A percentile compares a stretch with the other conserved stretches of the same genome.
phyloP scores from a whole-genome alignment of 1,139 yeast genomes.

The Blastobotrys apis region DNA sequence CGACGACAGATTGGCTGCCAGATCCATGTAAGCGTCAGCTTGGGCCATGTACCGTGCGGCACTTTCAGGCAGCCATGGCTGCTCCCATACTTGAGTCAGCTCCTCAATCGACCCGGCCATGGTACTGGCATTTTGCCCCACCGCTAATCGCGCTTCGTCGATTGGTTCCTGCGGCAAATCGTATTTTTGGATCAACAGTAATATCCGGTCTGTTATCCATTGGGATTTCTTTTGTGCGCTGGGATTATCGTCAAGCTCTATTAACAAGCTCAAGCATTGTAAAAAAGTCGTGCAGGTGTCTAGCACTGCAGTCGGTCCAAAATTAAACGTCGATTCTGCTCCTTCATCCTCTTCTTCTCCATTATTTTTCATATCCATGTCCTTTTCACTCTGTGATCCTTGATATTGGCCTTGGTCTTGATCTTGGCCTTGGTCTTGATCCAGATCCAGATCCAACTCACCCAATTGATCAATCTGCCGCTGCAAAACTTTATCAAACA shows the following conservation, averaged over 20 bases:
- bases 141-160: constrained; percentile 21
- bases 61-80: constrained; percentile 20
- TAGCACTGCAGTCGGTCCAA: constrained; percentile 14
- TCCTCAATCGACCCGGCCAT: constrained; percentile 3
- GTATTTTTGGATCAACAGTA: not conserved
- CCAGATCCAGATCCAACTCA: not conserved
- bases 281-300: constrained; percentile 19
- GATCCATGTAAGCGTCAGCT: constrained; percentile 26
- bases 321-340: constrained; percentile 4
- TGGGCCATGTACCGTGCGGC: constrained; percentile 24
- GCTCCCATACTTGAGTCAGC: constrained; percentile 16
- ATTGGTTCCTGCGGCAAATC: not conserved
- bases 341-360: constrained; percentile 1
- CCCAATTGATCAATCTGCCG: constrained; percentile 20
- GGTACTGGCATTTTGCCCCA: constrained; percentile 16
- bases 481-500: constrained; percentile 22
- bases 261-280: constrained; percentile 15
- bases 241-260: constrained; percentile 8
- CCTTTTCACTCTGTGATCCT: constrained; percentile 1
- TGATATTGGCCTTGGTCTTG: not conserved
- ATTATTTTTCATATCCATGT: not conserved
- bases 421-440: not conserved
- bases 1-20: constrained; percentile 22
- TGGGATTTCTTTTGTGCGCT: not conserved
- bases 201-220: not conserved